Evolutionary conservation across 1,139 yeast genomes (phyloP).

Genomic region (Pichia sp.): DNA sequence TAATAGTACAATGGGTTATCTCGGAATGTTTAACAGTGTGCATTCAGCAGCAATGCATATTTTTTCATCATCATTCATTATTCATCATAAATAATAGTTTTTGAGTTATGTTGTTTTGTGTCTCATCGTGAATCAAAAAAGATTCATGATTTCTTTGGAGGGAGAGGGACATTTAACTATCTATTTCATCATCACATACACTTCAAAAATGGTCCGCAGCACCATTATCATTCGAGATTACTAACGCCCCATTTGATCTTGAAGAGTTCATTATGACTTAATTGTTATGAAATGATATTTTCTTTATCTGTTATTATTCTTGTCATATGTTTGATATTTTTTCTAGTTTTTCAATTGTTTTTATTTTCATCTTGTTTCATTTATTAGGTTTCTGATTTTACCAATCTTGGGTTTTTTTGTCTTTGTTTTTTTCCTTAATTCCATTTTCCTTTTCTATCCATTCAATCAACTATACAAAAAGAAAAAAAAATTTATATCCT

Average conservation of each 20-base stretch:
- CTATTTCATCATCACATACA: not conserved
- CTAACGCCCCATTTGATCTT: conserved; percentile 27
- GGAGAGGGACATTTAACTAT: conserved; percentile 9
- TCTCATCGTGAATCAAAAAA: not conserved
- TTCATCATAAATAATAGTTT: not conserved
- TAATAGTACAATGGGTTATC: conserved; percentile 12
- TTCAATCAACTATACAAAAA: not conserved
- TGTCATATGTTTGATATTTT: not conserved
- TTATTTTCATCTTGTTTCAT: not conserved
- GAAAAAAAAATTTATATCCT: not conserved
- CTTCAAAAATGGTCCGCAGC: conserved; percentile 31
- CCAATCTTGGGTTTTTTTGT: not conserved
- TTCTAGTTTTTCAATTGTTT: not conserved
- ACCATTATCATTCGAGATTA: conserved; percentile 30
- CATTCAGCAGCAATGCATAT: conserved; percentile 33
- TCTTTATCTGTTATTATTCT: not conserved
- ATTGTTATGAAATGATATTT: not conserved
- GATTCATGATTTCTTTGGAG: conserved; percentile 2
- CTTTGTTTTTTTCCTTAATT: not conserved
- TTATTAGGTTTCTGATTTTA: not conserved
- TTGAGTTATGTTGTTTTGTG: conserved; percentile 1
- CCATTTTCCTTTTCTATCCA: not conserved
- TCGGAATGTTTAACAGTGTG: conserved; percentile 31
- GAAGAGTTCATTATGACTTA: conserved; percentile 24
- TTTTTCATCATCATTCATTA: not conserved